Evolutionary conservation across 768 basidiomycete species (phyloP).

Genomic region (Mycena crocata): DNA sequence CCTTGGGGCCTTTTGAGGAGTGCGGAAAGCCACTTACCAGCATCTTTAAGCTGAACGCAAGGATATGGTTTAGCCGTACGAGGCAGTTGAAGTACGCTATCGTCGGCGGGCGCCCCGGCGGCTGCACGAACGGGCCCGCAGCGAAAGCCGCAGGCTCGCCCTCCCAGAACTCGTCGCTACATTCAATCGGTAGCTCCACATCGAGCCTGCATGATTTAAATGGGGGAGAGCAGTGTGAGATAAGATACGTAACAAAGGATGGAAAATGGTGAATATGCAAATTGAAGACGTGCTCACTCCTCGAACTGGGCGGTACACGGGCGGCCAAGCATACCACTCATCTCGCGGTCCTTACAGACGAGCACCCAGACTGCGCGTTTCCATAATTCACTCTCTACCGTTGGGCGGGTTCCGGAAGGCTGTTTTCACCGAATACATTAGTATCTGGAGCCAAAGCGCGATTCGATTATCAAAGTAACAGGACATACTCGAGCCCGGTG

Average conservation of each 20-base stretch:
- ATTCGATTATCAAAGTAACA: no score
- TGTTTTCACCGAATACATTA: no score
- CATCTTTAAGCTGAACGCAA: slow-evolving; percentile 66
- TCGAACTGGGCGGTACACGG: neutral
- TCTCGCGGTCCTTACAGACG: slow-evolving; percentile 53
- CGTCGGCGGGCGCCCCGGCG: slow-evolving; percentile 52
- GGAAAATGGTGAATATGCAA: neutral
- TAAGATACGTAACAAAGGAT: slow-evolving; percentile 7
- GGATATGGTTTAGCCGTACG: slow-evolving; percentile 69
- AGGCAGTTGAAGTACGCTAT: no score
- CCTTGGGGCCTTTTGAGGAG: no score
- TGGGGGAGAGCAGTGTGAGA: no score
- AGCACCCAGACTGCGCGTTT: neutral
- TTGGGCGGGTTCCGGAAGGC: neutral
- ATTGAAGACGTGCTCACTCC: slow-evolving; percentile 62
- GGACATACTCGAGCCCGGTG: slow-evolving; percentile 40
- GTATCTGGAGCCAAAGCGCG: no score
- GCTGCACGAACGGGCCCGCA: slow-evolving; percentile 78
- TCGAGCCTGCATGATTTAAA: slow-evolving; percentile 79
- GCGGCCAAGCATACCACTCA: slow-evolving; percentile 68
- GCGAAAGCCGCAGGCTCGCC: slow-evolving; percentile 33
- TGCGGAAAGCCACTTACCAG: slow-evolving; percentile 50
- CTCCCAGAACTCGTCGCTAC: slow-evolving; percentile 80
- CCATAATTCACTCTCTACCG: neutral
- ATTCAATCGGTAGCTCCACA: slow-evolving; percentile 68